phyloP scores from a whole-genome alignment of 2,329 filamentous ascomycete species.

The Scedosporium dehoogii region DNA sequence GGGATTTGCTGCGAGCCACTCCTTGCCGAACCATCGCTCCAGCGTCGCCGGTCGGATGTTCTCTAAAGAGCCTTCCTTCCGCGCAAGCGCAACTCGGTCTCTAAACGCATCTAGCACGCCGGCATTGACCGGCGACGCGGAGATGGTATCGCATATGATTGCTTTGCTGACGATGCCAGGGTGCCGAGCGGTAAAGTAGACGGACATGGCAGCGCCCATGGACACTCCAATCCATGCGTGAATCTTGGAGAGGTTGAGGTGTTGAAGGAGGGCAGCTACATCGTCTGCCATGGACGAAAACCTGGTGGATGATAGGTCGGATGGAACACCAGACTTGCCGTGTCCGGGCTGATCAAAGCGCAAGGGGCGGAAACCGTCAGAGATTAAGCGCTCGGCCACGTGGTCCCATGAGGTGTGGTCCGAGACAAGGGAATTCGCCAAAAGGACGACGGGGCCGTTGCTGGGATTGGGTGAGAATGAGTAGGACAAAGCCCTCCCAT shows the following conservation, averaged over 20 bases:
- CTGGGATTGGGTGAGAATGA: conserved; percentile 15
- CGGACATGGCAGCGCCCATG: conserved; percentile 31
- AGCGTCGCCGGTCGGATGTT: conserved; percentile 21
- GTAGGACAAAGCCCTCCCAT: conserved; percentile 20
- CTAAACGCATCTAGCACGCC: conserved; percentile 26
- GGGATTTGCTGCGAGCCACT: conserved; percentile 24
- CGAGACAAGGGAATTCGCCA: conserved; percentile 30
- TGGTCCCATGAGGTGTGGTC: conserved; percentile 28
- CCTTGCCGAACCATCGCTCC: conserved; percentile 30
- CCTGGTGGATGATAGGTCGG: conserved; percentile 22
- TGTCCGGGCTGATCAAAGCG: conserved; percentile 34
- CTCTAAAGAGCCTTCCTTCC: conserved; percentile 21
- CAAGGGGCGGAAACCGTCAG: conserved; percentile 28
- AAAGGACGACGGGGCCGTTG: conserved; percentile 22
- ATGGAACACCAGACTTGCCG: conserved; percentile 24
- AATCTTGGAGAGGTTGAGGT: conserved; percentile 21
- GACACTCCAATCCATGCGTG: conserved; percentile 34
- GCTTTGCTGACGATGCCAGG: conserved; percentile 27
- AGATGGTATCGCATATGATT: conserved; percentile 29
- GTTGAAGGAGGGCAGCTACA: conserved; percentile 21
- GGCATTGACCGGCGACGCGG: conserved; percentile 25
- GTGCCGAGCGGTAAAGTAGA: conserved; percentile 27
- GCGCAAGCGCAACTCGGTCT: conserved; percentile 22
- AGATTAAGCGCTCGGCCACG: conserved; percentile 23
- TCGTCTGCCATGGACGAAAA: conserved; percentile 29